Evolutionary conservation across 805 yeast genomes (phyloP), one percentile per base, ranked within the genome.

Genomic region (Alloascoidea hylecoeti): DNA sequence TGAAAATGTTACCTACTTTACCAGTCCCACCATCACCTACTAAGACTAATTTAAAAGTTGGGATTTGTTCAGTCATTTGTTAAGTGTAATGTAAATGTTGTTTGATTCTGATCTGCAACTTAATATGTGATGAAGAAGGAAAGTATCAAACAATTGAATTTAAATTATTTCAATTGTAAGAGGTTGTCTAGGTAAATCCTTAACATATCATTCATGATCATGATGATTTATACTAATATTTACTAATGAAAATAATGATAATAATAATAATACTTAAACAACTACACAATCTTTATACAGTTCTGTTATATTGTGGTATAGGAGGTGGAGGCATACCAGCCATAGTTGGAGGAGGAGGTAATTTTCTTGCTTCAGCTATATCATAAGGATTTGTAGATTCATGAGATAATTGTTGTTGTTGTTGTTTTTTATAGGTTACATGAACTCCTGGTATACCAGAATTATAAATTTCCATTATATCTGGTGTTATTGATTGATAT

Each of bases 11-110:
- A 63, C 70, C 43, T 52, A 65, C 70, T 59, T 82, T 82, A 70
- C 94, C 94, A 65, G 94, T 82, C 76, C 94, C 94, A 75, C 94
- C 94, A 60, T 82, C 94, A 64, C 94, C 94, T 64, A 82, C 94
- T 57, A 82, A 72, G 53, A 82, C 94, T 64, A 82, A 70, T 66
- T 82, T 82, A 63, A 82, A 82, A 49, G 88, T 80, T 49, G 94
- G 92, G 63, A 80, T 84, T 9, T 34, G 14, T 14, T 34, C n/a
- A n/a, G n/a, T n/a, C n/a, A n/a, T n/a, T n/a, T n/a, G n/a, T n/a
- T n/a, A n/a, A n/a, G n/a, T n/a, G n/a, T n/a, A n/a, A n/a, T n/a
- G n/a, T n/a, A n/a, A n/a, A n/a, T n/a, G n/a, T n/a, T n/a, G n/a
- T n/a, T n/a, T n/a, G n/a, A n/a, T n/a, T n/a, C n/a, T n/a, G n/a